Base-by-base conservation (phyloP, 228 moss, liverwort and hornwort genomes). In the Sphagnum magellanicum region DNA sequence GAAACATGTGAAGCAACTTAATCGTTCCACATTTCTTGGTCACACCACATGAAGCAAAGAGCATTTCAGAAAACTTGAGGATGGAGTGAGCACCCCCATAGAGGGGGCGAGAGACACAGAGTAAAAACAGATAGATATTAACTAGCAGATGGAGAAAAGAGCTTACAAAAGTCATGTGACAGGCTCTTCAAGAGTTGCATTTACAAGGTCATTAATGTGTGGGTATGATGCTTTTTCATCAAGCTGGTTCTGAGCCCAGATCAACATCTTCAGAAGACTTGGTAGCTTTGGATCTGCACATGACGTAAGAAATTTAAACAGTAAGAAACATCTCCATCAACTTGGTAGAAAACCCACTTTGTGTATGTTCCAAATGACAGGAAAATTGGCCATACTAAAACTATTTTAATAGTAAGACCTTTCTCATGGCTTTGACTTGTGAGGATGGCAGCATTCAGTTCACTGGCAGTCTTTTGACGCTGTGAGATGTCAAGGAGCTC, bases 391-490 rank as follows among this genome's bases (percentile, higher is more conserved):
- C 32, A 32, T 32, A 32, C 32, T 32, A 32, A 32, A 32, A 32
- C 32, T 32, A 32, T 32, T 32, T 32, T 3, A 32, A 32, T 32
- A 32, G 32, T 32, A 32, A 32, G 16, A 94, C 94, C 94, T 91
- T 94, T 94, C 68, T 94, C 94, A 78, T 94, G 94, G 76, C 94
- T 94, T 81, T 94, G 94, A 73, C 94, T 94, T 4, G 91, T 94
- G 53, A 94, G 85, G 60, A 94, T 94, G 60, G 94, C 94, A 66
- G 94, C 94, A 67, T 94, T 94, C 52, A 94, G 75, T 86, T 94
- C 94, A 74, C 94, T 94, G n/a, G 94, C 94, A 71, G 94, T 94
- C 77, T 94, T 94, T 67, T 94, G 94, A 61, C 94, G 91, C 61
- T 94, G 94, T 16, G 94, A 89, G 52, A 91, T 87, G 78, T 94